Conservation (phyloP, 768 basidiomycete genomes). For the Pisolithus orientalis region DNA sequence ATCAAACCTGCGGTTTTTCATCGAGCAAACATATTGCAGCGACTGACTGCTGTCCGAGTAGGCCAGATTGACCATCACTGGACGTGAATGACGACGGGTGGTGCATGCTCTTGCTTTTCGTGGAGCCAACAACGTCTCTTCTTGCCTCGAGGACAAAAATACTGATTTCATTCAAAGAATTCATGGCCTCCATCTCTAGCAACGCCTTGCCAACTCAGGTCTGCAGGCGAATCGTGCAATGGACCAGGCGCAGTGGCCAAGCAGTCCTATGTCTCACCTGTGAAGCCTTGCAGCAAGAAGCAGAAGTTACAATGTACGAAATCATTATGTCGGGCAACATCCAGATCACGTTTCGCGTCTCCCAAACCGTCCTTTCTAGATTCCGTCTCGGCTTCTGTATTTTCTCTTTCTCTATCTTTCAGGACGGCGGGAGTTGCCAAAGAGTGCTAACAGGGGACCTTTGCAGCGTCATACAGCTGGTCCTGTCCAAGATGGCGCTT, state of each 20-base stretch:
- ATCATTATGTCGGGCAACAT: conserved; percentile 34
- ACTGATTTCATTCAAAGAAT: neutral
- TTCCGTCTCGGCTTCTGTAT: conserved; percentile 37
- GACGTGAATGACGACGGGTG: too few species aligned
- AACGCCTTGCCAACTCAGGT: conserved; percentile 37
- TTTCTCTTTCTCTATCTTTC: conserved; percentile 36
- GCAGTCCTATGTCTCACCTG: conserved; percentile 37
- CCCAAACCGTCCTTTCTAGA: conserved; percentile 30
- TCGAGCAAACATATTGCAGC: too few species aligned
- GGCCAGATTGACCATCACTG: too few species aligned
- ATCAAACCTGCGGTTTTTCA: neutral
- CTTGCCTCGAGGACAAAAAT: neutral
- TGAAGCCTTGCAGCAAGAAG: conserved; percentile 42
- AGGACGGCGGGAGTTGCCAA: conserved; percentile 23
- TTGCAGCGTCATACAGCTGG: conserved; percentile 39
- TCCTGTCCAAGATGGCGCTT: conserved; percentile 37
- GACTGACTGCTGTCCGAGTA: too few species aligned
- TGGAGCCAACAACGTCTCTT: too few species aligned
- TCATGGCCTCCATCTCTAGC: conserved; percentile 12
- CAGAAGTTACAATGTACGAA: conserved; percentile 43
- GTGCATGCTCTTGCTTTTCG: too few species aligned
- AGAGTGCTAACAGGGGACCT: conserved; percentile 28
- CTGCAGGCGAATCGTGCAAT: conserved; percentile 34
- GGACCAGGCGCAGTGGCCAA: conserved; percentile 33
- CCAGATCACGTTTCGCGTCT: conserved; percentile 30